Evolutionary conservation across 73 alveolate genomes (phyloP).

Genomic region (Diophrys sp.): DNA sequence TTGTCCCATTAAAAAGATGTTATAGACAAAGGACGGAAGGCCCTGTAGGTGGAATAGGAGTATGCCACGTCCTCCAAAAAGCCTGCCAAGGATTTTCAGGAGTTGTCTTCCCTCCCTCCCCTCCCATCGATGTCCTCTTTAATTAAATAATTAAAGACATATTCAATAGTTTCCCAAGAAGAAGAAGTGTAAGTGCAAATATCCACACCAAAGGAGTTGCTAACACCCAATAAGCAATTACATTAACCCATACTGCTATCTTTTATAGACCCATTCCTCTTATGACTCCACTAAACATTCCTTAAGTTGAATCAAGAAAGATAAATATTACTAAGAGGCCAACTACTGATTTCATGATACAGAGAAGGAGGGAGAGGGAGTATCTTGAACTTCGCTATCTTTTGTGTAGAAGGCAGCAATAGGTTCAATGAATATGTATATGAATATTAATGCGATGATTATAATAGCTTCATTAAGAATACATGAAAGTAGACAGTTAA

Average conservation of each 20-base stretch:
- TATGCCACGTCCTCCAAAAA: too few species aligned
- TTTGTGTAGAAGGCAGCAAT: neutral
- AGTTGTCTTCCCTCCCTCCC: too few species aligned
- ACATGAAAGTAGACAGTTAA: too few species aligned
- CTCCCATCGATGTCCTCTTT: too few species aligned
- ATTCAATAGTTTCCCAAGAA: too few species aligned
- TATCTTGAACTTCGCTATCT: neutral
- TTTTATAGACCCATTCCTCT: conserved; percentile 25
- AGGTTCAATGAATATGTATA: neutral
- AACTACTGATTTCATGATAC: neutral
- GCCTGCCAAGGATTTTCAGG: too few species aligned
- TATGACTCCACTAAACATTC: neutral
- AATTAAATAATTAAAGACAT: too few species aligned
- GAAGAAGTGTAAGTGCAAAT: neutral
- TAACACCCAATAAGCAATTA: conserved; percentile 15
- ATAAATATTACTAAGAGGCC: neutral
- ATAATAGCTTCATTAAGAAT: neutral
- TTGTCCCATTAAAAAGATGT: too few species aligned
- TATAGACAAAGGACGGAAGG: too few species aligned
- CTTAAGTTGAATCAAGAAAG: conserved; percentile 1
- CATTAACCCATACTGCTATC: neutral
- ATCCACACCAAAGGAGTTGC: conserved; percentile 2
- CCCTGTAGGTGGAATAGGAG: too few species aligned
- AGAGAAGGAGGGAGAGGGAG: too few species aligned
- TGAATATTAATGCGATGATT: neutral